Evolutionary conservation across 805 yeast species (phyloP).

Genomic region (Starmerella powellii): DNA sequence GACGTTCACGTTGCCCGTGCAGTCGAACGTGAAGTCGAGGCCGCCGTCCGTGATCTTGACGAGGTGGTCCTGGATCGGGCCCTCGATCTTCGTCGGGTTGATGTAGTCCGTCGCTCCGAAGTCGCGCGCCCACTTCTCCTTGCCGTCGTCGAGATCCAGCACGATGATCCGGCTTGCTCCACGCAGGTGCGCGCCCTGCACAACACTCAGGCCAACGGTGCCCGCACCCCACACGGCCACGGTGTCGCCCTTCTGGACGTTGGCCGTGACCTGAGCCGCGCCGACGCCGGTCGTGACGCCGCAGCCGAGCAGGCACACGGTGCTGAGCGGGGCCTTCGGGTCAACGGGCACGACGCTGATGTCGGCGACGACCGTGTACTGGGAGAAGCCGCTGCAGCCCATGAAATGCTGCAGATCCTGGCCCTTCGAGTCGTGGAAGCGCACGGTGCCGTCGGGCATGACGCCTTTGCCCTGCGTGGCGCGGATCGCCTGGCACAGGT

Average conservation of each 20-base stretch:
- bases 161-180: constrained; percentile 70
- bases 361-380: constrained; percentile 96
- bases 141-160: constrained; percentile 73
- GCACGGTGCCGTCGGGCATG: constrained; percentile 95
- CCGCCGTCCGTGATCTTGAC: constrained; percentile 95
- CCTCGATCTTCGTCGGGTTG: constrained; percentile 60
- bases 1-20: constrained; percentile 91
- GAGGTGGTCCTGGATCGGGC: constrained; percentile 59
- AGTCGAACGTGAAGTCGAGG: constrained; percentile 88
- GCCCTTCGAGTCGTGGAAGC: constrained; percentile 64
- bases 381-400: constrained; percentile 97
- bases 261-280: constrained; percentile 89
- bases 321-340: constrained; percentile 69
- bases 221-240: constrained; percentile 98
- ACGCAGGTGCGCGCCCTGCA: constrained; percentile 83
- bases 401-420: constrained; percentile 78
- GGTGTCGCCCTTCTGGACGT: constrained; percentile 80
- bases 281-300: constrained; percentile 99
- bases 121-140: constrained; percentile 71
- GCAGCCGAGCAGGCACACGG: constrained; percentile 89
- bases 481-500: constrained; percentile 88
- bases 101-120: constrained; percentile 95
- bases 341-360: constrained; percentile 90
- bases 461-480: constrained; percentile 97
- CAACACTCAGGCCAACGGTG: constrained; percentile 89